Percentiles rank a stretch among this genome's conserved stretches.
These are phyloP conservation scores for Melastoma malabathricum DNA, from an alignment of 345 rosid genomes.

Conservation along the genomic window DNA sequence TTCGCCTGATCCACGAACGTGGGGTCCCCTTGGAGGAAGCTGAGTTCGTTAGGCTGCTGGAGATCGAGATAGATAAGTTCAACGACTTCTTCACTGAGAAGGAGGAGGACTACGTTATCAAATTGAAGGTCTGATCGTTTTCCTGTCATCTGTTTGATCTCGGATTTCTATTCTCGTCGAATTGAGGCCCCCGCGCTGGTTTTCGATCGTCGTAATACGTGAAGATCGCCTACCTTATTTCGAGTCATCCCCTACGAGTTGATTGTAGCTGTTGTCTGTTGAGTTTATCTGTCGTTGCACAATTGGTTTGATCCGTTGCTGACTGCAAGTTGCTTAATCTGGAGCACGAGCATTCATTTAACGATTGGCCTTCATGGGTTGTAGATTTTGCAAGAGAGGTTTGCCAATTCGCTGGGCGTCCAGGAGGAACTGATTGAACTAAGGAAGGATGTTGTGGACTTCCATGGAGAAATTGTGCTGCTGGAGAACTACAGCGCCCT, in stretches of 20 bases:
- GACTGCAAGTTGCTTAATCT: background rate
- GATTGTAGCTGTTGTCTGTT: too few relatives aligned
- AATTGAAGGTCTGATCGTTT: constrained; percentile 20
- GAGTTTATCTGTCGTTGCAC: background rate
- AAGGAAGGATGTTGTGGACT: constrained; percentile 40
- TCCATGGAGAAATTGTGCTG: constrained; percentile 59
- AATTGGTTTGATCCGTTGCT: background rate
- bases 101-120: constrained; percentile 48
- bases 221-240: too few relatives aligned
- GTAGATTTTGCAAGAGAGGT: constrained; percentile 46
- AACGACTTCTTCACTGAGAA: constrained; percentile 39
- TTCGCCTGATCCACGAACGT: constrained; percentile 21
- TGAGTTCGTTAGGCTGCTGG: constrained; percentile 35
- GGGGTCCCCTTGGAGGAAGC: constrained; percentile 20
- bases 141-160: background rate
- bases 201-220: too few relatives aligned
- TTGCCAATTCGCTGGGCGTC: constrained; percentile 22
- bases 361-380: constrained; percentile 2
- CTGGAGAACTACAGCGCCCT: constrained; percentile 47
- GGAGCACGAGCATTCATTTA: background rate
- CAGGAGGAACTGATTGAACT: constrained; percentile 27
- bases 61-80: constrained; percentile 46
- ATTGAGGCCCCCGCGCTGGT: too few relatives aligned
- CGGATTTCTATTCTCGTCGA: background rate
- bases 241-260: too few relatives aligned